Conservation (phyloP, 2,329 filamentous ascomycete genomes). For the Paracoccidioides lutzii region DNA sequence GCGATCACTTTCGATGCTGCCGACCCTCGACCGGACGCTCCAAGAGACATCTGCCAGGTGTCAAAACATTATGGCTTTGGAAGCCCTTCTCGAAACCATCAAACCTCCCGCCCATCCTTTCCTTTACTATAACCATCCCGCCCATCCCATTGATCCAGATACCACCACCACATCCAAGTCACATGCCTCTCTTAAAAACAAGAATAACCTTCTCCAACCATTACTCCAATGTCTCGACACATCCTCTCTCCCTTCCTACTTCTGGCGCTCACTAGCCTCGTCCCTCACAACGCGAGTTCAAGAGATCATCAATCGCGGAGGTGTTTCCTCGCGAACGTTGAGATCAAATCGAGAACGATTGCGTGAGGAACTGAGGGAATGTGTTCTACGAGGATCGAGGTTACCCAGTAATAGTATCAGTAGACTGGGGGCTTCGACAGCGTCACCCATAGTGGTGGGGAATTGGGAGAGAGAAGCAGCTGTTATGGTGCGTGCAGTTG, state of each 20-base stretch:
- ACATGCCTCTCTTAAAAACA: constrained; percentile 18
- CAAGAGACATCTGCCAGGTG: constrained; percentile 71
- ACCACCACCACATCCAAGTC: constrained; percentile 9
- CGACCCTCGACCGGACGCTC: constrained; percentile 68
- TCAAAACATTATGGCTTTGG: constrained; percentile 81
- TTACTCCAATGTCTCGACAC: constrained; percentile 73
- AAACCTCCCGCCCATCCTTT: constrained; percentile 58
- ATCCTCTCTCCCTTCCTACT: constrained; percentile 73
- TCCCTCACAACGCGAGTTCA: constrained; percentile 64
- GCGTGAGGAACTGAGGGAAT: constrained; percentile 64
- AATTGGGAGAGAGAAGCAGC: constrained; percentile 84
- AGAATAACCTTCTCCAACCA: constrained; percentile 52
- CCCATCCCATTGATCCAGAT: constrained; percentile 15
- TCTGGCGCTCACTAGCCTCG: constrained; percentile 80
- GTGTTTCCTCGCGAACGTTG: constrained; percentile 70
- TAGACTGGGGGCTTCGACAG: constrained; percentile 29
- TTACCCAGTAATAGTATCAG: constrained; percentile 44
- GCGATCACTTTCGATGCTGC: constrained; percentile 64
- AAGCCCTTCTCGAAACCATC: constrained; percentile 58
- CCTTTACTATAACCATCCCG: constrained; percentile 24
- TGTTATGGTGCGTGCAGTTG: constrained; percentile 81
- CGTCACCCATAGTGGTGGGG: constrained; percentile 30
- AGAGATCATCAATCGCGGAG: constrained; percentile 71
- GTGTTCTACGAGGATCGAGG: constrained; percentile 65
- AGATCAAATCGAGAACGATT: constrained; percentile 62